phyloP scores from a whole-genome alignment of 2,329 filamentous ascomycete species.

The Pestalotiopsis sp. region DNA sequence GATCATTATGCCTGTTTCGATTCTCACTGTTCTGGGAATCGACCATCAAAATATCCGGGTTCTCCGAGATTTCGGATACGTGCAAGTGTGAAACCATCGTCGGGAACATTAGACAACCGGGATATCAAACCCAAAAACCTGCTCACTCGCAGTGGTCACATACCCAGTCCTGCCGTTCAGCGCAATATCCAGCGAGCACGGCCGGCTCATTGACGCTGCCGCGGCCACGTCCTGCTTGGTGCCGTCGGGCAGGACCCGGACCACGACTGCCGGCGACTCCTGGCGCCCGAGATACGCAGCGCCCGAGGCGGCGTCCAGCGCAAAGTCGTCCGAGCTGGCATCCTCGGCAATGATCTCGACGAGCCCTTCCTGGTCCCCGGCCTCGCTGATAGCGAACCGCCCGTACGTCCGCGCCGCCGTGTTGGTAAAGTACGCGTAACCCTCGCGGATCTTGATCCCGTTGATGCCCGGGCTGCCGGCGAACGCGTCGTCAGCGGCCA shows the following conservation, averaged over 20 bases:
- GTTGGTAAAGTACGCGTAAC: constrained; percentile 15
- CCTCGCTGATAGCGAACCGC: constrained; percentile 7
- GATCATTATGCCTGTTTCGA: no score
- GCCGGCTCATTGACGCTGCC: background rate
- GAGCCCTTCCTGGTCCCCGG: background rate
- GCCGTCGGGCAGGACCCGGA: background rate
- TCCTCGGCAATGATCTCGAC: background rate
- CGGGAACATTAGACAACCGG: background rate
- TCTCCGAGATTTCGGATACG: no score
- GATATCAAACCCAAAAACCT: background rate
- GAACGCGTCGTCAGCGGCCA: constrained; percentile 2
- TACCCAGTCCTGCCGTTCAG: background rate
- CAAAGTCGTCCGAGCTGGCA: background rate
- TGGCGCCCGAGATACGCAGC: background rate
- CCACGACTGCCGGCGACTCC: background rate
- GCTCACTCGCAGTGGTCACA: background rate
- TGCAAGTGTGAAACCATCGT: no score
- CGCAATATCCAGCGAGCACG: background rate
- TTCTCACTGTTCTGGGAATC: no score
- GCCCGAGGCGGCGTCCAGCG: background rate
- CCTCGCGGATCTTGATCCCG: constrained; percentile 13
- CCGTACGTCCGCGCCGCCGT: constrained; percentile 4
- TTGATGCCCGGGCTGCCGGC: constrained; percentile 11
- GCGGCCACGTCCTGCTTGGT: background rate
- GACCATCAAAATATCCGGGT: no score